phyloP scores from a whole-genome alignment of 148 eudicot genomes.

The Rhododendron simsii region DNA sequence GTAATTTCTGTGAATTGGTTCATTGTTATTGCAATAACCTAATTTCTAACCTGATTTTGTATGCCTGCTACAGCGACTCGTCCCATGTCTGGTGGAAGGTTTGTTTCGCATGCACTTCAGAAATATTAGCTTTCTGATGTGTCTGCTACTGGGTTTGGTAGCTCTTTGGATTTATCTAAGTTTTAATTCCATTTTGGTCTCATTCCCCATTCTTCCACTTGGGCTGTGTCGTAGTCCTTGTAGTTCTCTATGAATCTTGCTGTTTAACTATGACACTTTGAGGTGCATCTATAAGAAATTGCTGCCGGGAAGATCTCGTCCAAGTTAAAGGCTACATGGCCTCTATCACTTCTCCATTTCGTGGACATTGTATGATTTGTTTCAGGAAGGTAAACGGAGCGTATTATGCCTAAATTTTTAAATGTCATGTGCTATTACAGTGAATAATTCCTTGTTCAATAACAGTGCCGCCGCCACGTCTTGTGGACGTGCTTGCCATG shows the following conservation, averaged over 20 bases:
- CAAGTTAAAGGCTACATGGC: slow-evolving; percentile 67
- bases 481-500: slow-evolving; percentile 11
- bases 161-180: too few species aligned
- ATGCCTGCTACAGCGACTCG: too few species aligned
- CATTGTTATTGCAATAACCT: too few species aligned
- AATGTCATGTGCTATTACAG: slow-evolving; percentile 40
- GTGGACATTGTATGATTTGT: slow-evolving; percentile 50
- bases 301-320: slow-evolving; percentile 76
- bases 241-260: slow-evolving; percentile 39
- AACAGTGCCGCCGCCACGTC: slow-evolving; percentile 22
- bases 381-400: slow-evolving; percentile 73
- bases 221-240: slow-evolving; percentile 16
- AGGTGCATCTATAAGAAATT: slow-evolving; percentile 60
- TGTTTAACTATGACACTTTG: slow-evolving; percentile 40
- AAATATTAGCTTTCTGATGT: too few species aligned
- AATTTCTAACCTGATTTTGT: too few species aligned
- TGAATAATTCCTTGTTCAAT: slow-evolving; percentile 14
- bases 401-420: slow-evolving; percentile 50
- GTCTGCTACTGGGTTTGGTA: too few species aligned
- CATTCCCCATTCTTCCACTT: too few species aligned
- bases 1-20: too few species aligned
- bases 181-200: too few species aligned
- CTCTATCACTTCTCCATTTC: slow-evolving; percentile 60
- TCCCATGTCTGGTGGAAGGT: too few species aligned
- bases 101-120: too few species aligned